Conservation (phyloP, 2,329 filamentous ascomycete species). For the Cladosporium austrohemisphaericum region DNA sequence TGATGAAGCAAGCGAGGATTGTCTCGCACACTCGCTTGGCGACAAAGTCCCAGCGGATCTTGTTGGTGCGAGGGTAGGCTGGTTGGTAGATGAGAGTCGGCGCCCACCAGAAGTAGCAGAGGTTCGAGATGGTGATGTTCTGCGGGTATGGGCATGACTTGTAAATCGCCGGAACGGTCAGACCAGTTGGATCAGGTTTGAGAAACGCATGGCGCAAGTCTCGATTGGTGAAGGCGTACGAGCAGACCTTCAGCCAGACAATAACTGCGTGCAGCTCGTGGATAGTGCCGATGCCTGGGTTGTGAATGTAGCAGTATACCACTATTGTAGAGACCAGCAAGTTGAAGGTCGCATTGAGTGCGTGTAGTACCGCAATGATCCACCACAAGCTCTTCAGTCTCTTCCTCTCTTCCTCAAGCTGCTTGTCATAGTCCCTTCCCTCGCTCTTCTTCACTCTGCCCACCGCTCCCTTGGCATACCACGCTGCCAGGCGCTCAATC, state of each 20-base stretch:
- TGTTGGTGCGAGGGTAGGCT: slow-evolving; percentile 80
- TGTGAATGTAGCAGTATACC: slow-evolving; percentile 87
- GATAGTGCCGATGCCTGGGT: slow-evolving; percentile 87
- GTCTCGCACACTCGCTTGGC: slow-evolving; percentile 76
- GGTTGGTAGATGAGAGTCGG: slow-evolving; percentile 96
- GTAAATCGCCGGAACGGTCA: slow-evolving; percentile 77
- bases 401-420: slow-evolving; percentile 45
- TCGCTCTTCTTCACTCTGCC: slow-evolving; percentile 50
- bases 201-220: slow-evolving; percentile 89
- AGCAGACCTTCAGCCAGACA: slow-evolving; percentile 93
- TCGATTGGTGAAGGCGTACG: slow-evolving; percentile 93
- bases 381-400: slow-evolving; percentile 55
- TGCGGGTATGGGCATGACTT: slow-evolving; percentile 77
- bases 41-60: slow-evolving; percentile 84
- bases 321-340: slow-evolving; percentile 76
- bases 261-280: slow-evolving; percentile 90
- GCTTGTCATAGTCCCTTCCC: slow-evolving; percentile 52
- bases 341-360: slow-evolving; percentile 76
- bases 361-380: slow-evolving; percentile 74
- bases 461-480: slow-evolving; percentile 68
- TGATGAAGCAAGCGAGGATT: slow-evolving; percentile 74
- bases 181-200: slow-evolving; percentile 62
- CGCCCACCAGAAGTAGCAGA: slow-evolving; percentile 97
- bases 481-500: slow-evolving; percentile 79
- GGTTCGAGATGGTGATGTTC: slow-evolving; percentile 84